Evolutionary conservation across 352 stramenopile genomes (phyloP), one percentile per base, ranked within the genome.

Genomic region (Pythium sukuiense): DNA sequence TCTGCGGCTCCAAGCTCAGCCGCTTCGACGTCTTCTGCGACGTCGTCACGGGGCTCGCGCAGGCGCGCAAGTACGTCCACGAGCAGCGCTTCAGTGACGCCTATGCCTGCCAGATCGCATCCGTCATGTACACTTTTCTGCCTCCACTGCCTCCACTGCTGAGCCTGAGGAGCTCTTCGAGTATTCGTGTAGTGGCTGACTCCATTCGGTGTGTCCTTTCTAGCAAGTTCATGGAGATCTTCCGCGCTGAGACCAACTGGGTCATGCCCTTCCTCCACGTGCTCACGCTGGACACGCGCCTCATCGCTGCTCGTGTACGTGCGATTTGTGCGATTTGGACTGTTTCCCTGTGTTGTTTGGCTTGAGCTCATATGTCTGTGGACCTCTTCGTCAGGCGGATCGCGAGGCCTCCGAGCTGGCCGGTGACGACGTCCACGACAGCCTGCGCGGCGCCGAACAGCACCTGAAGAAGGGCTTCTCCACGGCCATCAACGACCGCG

Each of bases 191-290:
- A 24, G 20, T 24, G 20, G 20, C 12, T 53, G 12, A 26, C 26
- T 13, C 26, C 20, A 2, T 32, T 5, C 13, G 2, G 13, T 24
- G 43, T 1, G 11, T 12, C 6, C 39, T 53, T 54, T 6, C 45
- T 43, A 92, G 83, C 52, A 93, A 95, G 61, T 93, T 95, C 46
- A 93, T 95, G 81, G 85, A 93, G 71, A 72, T 95, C 39, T 93
- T 94, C 69, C 74, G 85, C 14, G 83, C 76, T 41, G 84, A 93
- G 72, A 92, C 82, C 52, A 94, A 92, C 71, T 95, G 87, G 87
- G 79, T 95, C 59, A 80, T 93, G 67, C 85, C 87, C 14, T 85
- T 93, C 59, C 73, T 95, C 43, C 85, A 95, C 60, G 84, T 85
- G 29, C 62, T 95, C 33, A 89, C 88, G 54, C 76, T 92, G 56